Percentiles rank a stretch among this genome's conserved stretches.
These are phyloP conservation scores for Ceriops tagal DNA, from an alignment of 345 rosid species.

Conservation along the genomic window DNA sequence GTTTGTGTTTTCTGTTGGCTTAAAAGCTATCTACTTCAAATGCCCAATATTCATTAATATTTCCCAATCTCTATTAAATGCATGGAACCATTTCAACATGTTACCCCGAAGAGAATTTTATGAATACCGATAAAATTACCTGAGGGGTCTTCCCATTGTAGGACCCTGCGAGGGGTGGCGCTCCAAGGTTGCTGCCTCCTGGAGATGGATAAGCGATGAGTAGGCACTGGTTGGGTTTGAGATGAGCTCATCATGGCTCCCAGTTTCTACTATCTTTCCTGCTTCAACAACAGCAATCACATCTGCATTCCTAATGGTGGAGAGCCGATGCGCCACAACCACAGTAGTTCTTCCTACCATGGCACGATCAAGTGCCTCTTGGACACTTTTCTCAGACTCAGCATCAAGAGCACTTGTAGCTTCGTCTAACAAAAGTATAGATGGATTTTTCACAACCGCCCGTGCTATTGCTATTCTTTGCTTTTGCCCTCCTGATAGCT, in stretches of 20 bases:
- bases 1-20: too few relatives aligned
- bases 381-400: conserved; percentile 93
- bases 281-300: conserved; percentile 71
- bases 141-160: conserved; percentile 49
- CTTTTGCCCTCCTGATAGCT: conserved; percentile 94
- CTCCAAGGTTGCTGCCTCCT: conserved; percentile 63
- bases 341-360: conserved; percentile 95
- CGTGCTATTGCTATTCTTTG: conserved; percentile 91
- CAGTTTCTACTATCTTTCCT: conserved; percentile 82
- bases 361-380: conserved; percentile 88
- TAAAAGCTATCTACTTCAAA: too few relatives aligned
- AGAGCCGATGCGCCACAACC: conserved; percentile 87
- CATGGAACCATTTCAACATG: neutral
- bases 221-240: conserved; percentile 59
- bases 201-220: conserved; percentile 74
- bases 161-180: conserved; percentile 58
- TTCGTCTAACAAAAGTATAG: conserved; percentile 84
- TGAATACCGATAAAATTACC: conserved; percentile 35
- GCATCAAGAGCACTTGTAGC: conserved; percentile 96
- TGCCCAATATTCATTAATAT: too few relatives aligned
- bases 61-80: too few relatives aligned
- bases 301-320: conserved; percentile 88
- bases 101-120: neutral
- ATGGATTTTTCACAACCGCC: conserved; percentile 86
- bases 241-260: conserved; percentile 85